Conservation (phyloP, 2,329 filamentous ascomycete species). For the Ceratocystis smalleyi region DNA sequence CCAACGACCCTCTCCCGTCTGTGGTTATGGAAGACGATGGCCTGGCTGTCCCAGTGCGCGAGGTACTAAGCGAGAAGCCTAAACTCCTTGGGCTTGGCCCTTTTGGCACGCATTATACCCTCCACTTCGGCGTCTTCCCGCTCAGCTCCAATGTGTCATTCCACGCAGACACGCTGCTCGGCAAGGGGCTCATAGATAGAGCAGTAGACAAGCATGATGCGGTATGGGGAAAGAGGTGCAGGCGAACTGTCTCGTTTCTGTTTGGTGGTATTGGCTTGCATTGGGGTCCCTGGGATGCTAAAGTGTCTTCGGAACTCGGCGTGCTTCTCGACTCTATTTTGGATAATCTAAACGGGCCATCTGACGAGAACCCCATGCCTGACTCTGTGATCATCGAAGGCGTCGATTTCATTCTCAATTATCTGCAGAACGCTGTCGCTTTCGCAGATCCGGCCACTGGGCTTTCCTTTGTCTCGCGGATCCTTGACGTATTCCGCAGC, state of each 20-base stretch:
- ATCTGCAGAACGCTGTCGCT: conserved; percentile 30
- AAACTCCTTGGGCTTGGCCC: conserved; percentile 40
- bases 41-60: neutral
- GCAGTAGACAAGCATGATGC: conserved; percentile 24
- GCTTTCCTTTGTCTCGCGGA: conserved; percentile 30
- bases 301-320: conserved; percentile 45
- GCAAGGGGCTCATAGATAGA: conserved; percentile 34
- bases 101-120: conserved; percentile 45
- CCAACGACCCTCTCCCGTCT: conserved; percentile 34
- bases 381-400: conserved; percentile 23
- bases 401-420: conserved; percentile 33
- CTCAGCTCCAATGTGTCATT: conserved; percentile 42
- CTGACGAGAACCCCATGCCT: conserved; percentile 16
- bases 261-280: conserved; percentile 34
- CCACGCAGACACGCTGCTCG: conserved; percentile 43
- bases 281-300: conserved; percentile 43
- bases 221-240: conserved; percentile 20
- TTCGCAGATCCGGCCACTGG: conserved; percentile 25
- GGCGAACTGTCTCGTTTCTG: conserved; percentile 28
- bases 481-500: conserved; percentile 28
- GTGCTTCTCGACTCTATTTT: conserved; percentile 44
- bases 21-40: conserved; percentile 10
- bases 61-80: conserved; percentile 15
- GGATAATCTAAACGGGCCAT: conserved; percentile 28
- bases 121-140: conserved; percentile 48